Evolutionary conservation across 139 green algal genomes (phyloP), one percentile per base, ranked within the genome.

Genomic region (Picochlorum costavermella): DNA sequence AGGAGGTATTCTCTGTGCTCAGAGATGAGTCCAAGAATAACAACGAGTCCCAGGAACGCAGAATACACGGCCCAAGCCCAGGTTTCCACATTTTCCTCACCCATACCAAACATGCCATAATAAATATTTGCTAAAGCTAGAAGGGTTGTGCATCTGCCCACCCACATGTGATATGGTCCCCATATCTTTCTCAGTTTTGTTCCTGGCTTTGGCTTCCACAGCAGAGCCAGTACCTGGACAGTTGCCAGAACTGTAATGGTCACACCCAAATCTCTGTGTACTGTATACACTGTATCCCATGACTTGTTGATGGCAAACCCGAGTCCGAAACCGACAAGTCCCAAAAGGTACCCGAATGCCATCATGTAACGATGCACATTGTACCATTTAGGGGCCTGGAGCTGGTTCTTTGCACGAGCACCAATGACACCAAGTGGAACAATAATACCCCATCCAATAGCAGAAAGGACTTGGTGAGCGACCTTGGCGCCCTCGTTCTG

Each of bases 61-160:
- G 33, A 40, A 51, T 57, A 45, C 55, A 50, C 30, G 16, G 25
- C 28, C 11, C 49, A 58, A 26, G 26, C 28, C 26, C 26, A 31
- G 2, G 49, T 16, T 5, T 29, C 28, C 10, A 59, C 13, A 28
- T 55, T 55, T 55, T 30, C 20, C 46, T 51, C 20, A 12, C 29
- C 44, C 8, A 63, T 13, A 36, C 23, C 25, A 30, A 43, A 59
- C 8, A 57, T 69, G 48, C 49, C 17, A 46, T 57, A 58, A 61
- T 56, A 62, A 33, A 62, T 68, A 43, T 68, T 68, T 6, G 12
- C 43, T 3, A 68, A 13, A 25, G 58, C 58, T 17, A 50, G 14
- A 8, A 64, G 56, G 4, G 25, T 28, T 5, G 58, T 25, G 20
- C n/a, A 28, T 64, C 58, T 64, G 25, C 58, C 58, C 1, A 64